Base-by-base conservation (phyloP, 768 basidiomycete genomes). In the Pleurotus platypus region DNA sequence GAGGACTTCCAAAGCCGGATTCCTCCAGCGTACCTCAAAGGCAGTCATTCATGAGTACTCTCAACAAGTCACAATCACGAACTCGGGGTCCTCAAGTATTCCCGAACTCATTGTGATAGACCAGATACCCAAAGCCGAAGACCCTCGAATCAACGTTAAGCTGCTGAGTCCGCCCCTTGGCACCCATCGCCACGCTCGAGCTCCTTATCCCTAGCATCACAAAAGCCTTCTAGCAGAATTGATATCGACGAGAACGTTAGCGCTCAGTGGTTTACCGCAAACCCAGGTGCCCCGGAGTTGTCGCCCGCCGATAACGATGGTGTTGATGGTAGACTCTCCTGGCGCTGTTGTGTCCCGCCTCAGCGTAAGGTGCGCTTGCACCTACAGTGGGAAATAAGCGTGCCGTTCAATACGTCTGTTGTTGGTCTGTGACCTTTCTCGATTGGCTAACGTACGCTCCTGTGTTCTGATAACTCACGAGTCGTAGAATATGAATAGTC, bases 51-150 rank as follows among this genome's bases (percentile, higher is more conserved):
- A 49, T 20, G 22, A 24, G 2, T 64, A 38, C 59, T 57, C 59
- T 4, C 63, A 62, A 35, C 49, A 46, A 20, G 57, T 62, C 55
- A 62, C 63, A 11, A 42, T 64, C 6, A 37, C 45, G 39, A 62
- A 64, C 55, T 60, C 55, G 2, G 60, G 62, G 42, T 13, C 51
- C n/a, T 55, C 54, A 18, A 18, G 57, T 7, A 27, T 64, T 35
- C 20, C 42, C 16, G 30, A 57, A 3, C 45, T 63, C 11, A 61
- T 54, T 15, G 40, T 63, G 26, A 30, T 61, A 49, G 62, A 63
- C 37, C 62, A 59, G 22, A 42, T 62, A 22, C 61, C 59, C 13
- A 54, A 60, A 37, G 55, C 61, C 7, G 35, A 54, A 24, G 51
- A 42, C 20, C 18, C 51, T 20, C 51, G 24, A 42, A 54, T 54